These are phyloP conservation scores for Aspergillus ibericus DNA, from an alignment of 2,329 filamentous ascomycete species.

Conservation along the genomic window DNA sequence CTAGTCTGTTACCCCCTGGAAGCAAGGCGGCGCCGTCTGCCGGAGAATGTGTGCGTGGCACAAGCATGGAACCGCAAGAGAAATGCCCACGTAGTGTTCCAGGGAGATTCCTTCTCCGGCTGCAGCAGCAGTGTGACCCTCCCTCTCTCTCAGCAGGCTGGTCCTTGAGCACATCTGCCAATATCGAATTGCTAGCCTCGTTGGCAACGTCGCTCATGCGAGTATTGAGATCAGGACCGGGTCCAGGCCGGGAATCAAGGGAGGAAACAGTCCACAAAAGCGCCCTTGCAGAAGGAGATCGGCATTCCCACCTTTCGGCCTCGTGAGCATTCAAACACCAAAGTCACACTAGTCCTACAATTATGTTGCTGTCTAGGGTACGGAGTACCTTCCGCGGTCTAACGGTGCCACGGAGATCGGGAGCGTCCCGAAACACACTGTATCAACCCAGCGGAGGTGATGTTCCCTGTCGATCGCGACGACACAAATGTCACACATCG, in stretches of 20 bases:
- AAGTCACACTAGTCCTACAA: not conserved
- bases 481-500: not conserved
- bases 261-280: not conserved
- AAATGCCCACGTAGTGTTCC: not conserved
- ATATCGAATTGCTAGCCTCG: not conserved
- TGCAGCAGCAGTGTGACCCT: conserved; percentile 1
- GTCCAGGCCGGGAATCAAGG: not conserved
- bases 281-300: conserved; percentile 10
- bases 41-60: not conserved
- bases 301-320: conserved; percentile 10
- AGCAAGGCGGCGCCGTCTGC: not conserved
- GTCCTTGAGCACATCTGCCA: not conserved
- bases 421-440: not conserved
- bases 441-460: not conserved
- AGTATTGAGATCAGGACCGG: not conserved
- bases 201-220: not conserved
- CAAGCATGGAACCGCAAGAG: not conserved
- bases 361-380: not conserved
- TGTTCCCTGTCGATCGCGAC: not conserved
- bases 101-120: not conserved
- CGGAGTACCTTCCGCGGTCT: not conserved
- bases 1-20: not conserved
- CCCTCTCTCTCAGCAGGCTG: not conserved
- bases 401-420: not conserved
- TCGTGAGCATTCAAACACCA: conserved; percentile 6